These are phyloP conservation scores for Rhynchosporium agropyri DNA, from an alignment of 2,329 filamentous ascomycete genomes.

Conservation along the genomic window DNA sequence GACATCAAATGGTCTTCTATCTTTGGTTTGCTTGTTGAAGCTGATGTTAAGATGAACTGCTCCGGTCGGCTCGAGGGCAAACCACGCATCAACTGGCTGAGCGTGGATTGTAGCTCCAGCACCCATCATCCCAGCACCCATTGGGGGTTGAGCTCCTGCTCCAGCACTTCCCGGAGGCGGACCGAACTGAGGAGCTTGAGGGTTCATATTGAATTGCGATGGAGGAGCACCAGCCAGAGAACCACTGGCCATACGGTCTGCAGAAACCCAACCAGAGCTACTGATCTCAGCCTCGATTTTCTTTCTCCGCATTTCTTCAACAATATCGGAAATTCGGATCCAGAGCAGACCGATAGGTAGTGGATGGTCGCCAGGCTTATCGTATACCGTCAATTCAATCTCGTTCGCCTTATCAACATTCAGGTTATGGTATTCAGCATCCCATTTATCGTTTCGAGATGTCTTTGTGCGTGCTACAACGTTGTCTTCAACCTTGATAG, in stretches of 20 bases:
- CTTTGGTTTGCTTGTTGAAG: slow-evolving; percentile 88
- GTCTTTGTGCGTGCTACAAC: slow-evolving; percentile 86
- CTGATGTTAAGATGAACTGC: slow-evolving; percentile 89
- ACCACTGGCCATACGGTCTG: slow-evolving; percentile 83
- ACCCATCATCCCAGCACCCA: slow-evolving; percentile 36
- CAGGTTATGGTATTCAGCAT: slow-evolving; percentile 86
- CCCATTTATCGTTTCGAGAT: slow-evolving; percentile 86
- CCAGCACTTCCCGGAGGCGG: slow-evolving; percentile 48
- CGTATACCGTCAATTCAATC: slow-evolving; percentile 96
- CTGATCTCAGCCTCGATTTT: slow-evolving; percentile 96
- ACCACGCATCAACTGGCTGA: slow-evolving; percentile 86
- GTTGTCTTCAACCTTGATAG: slow-evolving; percentile 94
- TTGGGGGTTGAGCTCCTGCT: slow-evolving; percentile 34
- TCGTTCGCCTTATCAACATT: slow-evolving; percentile 99
- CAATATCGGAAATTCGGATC: slow-evolving; percentile 95
- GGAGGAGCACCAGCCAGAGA: slow-evolving; percentile 48
- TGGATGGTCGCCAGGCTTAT: slow-evolving; percentile 87
- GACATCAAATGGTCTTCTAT: slow-evolving; percentile 79
- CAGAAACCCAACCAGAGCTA: slow-evolving; percentile 93
- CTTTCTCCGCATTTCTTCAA: slow-evolving; percentile 95
- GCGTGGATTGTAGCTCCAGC: slow-evolving; percentile 42
- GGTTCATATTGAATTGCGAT: slow-evolving; percentile 61
- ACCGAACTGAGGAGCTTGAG: slow-evolving; percentile 50
- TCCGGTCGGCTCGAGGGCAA: slow-evolving; percentile 91
- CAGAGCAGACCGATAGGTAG: slow-evolving; percentile 94